These are phyloP conservation scores for Daucus carota DNA, from an alignment of 129 eudicot genomes.

Conservation along the genomic window DNA sequence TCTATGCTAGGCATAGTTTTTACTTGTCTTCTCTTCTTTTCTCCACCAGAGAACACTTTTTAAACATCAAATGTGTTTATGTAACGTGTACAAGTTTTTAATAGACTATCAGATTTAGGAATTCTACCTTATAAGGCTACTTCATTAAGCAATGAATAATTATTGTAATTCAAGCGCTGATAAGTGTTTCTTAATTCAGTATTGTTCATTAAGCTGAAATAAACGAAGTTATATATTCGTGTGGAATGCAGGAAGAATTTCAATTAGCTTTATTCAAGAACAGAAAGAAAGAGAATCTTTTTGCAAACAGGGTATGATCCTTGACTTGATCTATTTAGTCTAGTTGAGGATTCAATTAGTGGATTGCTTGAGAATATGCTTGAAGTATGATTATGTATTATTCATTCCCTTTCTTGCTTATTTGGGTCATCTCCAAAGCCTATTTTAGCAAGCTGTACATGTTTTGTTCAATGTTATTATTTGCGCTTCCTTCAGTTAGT, in stretches of 20 bases:
- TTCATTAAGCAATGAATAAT: background rate
- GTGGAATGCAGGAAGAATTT: constrained; percentile 75
- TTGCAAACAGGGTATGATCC: constrained; percentile 85
- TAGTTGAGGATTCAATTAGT: background rate
- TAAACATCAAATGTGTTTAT: background rate
- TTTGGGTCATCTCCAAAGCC: background rate
- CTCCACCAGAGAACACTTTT: background rate
- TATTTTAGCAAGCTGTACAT: background rate
- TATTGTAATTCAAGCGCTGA: background rate
- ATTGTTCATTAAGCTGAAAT: background rate
- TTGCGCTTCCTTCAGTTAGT: background rate
- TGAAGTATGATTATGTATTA: background rate
- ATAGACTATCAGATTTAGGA: background rate
- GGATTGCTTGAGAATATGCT: background rate
- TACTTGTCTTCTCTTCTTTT: background rate
- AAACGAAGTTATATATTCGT: too few relatives aligned
- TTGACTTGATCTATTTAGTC: background rate
- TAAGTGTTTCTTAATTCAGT: background rate
- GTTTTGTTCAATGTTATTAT: background rate
- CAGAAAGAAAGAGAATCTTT: constrained; percentile 82
- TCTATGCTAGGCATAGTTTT: background rate
- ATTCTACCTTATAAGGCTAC: background rate
- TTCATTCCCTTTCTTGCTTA: background rate
- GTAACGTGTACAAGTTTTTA: background rate
- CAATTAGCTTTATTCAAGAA: constrained; percentile 94